Percentiles rank a stretch among this genome's conserved stretches.
Conservation (phyloP, 371 early-diverging fungal genomes). For the Thermomucor indicae-seudaticae region DNA sequence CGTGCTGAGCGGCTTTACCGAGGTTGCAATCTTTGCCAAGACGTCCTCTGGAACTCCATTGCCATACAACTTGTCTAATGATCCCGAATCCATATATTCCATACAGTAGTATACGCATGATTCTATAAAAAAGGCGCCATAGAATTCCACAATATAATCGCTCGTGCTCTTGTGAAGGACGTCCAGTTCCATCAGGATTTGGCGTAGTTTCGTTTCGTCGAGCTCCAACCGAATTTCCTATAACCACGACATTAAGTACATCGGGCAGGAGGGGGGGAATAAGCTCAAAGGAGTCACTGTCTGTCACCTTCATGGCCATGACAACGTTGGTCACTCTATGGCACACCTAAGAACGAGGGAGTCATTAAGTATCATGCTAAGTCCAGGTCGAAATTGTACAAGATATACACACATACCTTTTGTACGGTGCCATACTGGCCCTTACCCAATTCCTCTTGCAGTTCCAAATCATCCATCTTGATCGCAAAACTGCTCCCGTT, state of each 20-base stretch:
- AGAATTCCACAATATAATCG: conserved; percentile 92
- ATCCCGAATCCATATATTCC: conserved; percentile 95
- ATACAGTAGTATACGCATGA: conserved; percentile 94
- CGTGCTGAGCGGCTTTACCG: conserved; percentile 44
- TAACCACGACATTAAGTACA: conserved; percentile 8
- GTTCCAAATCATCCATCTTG: conserved; percentile 79
- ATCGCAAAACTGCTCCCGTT: conserved; percentile 86
- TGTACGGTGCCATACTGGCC: conserved; percentile 94
- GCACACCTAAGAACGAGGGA: conserved; percentile 35
- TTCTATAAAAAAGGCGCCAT: conserved; percentile 97
- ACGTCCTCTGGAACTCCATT: conserved; percentile 82
- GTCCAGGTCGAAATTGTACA: too few relatives aligned
- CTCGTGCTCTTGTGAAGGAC: conserved; percentile 84
- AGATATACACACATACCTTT: conserved; percentile 44
- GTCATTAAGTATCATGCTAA: not conserved
- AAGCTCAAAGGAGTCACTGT: not conserved
- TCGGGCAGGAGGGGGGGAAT: not conserved
- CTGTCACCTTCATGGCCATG: conserved; percentile 86
- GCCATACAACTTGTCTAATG: conserved; percentile 82
- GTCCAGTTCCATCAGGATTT: conserved; percentile 83
- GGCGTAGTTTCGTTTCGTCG: conserved; percentile 81
- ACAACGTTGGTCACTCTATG: conserved; percentile 85
- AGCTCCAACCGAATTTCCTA: conserved; percentile 91
- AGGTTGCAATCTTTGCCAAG: conserved; percentile 70
- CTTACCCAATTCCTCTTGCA: conserved; percentile 79